These are phyloP conservation scores for Pseudogymnoascus verrucosus DNA, from an alignment of 2,329 filamentous ascomycete genomes.

Conservation along the genomic window DNA sequence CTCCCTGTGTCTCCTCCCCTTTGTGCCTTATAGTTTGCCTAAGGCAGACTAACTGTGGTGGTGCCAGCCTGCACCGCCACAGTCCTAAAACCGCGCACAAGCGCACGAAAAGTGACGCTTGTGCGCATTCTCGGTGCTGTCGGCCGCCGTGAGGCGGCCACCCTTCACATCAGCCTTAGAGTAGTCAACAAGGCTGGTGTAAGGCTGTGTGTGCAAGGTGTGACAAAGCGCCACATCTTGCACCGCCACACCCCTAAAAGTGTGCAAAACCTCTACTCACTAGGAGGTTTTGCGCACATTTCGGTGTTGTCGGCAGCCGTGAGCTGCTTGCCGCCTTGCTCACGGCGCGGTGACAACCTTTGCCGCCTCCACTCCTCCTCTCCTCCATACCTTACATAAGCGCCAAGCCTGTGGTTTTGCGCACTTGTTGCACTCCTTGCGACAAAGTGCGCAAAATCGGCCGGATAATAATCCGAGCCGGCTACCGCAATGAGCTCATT, in stretches of 20 bases:
- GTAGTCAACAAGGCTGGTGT: neutral
- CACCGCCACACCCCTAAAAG: neutral
- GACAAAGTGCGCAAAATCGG: neutral
- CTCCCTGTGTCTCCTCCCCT: neutral
- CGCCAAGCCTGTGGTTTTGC: too few species aligned
- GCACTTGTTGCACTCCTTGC: too few species aligned
- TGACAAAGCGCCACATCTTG: too few species aligned
- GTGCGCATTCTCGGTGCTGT: neutral
- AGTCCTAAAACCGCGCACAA: too few species aligned
- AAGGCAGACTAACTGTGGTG: too few species aligned
- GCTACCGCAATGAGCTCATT: too few species aligned
- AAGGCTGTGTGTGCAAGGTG: too few species aligned
- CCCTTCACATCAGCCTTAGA: neutral
- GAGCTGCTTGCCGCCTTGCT: neutral
- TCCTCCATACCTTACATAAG: neutral
- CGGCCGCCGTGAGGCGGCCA: neutral
- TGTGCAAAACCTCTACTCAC: neutral
- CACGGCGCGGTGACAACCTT: neutral
- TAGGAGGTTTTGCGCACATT: neutral
- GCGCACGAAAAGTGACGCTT: neutral
- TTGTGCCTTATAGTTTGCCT: too few species aligned
- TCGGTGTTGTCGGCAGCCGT: neutral
- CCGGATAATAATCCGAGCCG: neutral
- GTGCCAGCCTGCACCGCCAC: too few species aligned
- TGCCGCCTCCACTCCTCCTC: neutral